These are phyloP conservation scores for Piedraia hortae DNA, from an alignment of 2,329 filamentous ascomycete genomes.

Conservation along the genomic window DNA sequence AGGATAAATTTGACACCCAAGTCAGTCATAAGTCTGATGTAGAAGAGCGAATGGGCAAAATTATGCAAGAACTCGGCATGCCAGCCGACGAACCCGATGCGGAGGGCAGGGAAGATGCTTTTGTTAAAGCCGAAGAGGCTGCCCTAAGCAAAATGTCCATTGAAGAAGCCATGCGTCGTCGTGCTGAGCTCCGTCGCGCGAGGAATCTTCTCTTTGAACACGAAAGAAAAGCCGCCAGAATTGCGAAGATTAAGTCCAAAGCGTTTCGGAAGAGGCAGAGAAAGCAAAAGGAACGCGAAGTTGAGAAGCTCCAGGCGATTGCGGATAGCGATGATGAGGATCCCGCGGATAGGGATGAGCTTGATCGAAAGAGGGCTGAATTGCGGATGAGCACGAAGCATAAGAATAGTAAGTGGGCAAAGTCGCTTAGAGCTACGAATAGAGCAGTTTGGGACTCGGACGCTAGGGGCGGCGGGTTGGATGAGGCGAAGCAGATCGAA, in stretches of 20 bases:
- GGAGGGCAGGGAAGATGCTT: slow-evolving; percentile 38
- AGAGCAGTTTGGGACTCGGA: slow-evolving; percentile 73
- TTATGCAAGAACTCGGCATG: slow-evolving; percentile 71
- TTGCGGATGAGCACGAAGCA: slow-evolving; percentile 69
- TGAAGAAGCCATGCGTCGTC: slow-evolving; percentile 43
- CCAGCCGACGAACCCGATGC: slow-evolving; percentile 13
- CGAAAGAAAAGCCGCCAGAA: slow-evolving; percentile 62
- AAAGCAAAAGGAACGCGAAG: slow-evolving; percentile 38
- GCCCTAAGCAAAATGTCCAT: slow-evolving; percentile 45
- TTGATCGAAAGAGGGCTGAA: slow-evolving; percentile 50
- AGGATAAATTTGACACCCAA: slow-evolving; percentile 31
- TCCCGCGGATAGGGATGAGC: slow-evolving; percentile 32
- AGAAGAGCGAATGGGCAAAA: slow-evolving; percentile 61
- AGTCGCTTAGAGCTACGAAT: slow-evolving; percentile 51
- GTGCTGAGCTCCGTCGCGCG: slow-evolving; percentile 47
- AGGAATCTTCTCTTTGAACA: slow-evolving; percentile 72
- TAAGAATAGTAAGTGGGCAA: slow-evolving; percentile 77
- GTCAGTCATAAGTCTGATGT: slow-evolving; percentile 47
- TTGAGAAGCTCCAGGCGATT: slow-evolving; percentile 18
- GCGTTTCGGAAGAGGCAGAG: slow-evolving; percentile 77
- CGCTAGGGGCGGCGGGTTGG: slow-evolving; percentile 46
- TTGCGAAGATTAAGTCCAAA: slow-evolving; percentile 99
- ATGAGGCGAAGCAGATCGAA: slow-evolving; percentile 60
- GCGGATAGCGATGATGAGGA: slow-evolving; percentile 31
- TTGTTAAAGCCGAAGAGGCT: slow-evolving; percentile 40